A percentile compares a stretch with the other conserved stretches of the same genome.
Evolutionary conservation across 192 early-diverging fungal species (phyloP).

Genomic region (Rhizophagus prolifer): DNA sequence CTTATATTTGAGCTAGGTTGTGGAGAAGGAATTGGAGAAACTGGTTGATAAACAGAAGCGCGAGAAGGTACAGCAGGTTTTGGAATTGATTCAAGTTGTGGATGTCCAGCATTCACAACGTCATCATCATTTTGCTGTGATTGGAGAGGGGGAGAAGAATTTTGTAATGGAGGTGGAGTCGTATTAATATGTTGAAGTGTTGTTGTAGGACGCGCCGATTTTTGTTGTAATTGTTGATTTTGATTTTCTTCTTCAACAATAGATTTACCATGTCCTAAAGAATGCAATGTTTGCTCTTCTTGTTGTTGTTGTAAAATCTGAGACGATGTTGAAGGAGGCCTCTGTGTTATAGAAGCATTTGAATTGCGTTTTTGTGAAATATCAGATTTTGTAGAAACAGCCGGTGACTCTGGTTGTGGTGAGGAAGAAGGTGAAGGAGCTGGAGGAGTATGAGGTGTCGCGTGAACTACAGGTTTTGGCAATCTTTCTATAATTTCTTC

Average conservation of each 20-base stretch:
- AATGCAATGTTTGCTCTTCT: not conserved
- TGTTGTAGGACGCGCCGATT: too few species aligned
- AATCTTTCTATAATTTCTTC: conserved; percentile 11
- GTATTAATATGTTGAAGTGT: not conserved
- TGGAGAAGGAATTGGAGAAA: not conserved
- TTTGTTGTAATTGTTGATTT: not conserved
- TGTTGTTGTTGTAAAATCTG: not conserved
- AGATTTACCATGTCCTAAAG: not conserved
- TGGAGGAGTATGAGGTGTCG: not conserved
- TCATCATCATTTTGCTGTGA: not conserved
- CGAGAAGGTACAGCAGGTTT: not conserved
- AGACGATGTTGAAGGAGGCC: not conserved
- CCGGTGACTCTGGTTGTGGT: not conserved
- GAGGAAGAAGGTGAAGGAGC: not conserved
- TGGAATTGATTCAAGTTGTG: not conserved
- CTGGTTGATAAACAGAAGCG: not conserved
- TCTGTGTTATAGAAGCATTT: not conserved
- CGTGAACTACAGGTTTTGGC: not conserved
- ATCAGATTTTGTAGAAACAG: not conserved
- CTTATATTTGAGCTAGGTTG: not conserved
- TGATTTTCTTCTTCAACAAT: not conserved
- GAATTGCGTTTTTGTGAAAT: not conserved
- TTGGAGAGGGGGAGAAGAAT: not conserved
- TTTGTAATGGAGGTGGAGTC: not conserved
- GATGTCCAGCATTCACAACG: not conserved